These are phyloP conservation scores for Pulveroboletus ravenelii DNA, from an alignment of 768 basidiomycete genomes.

Conservation along the genomic window DNA sequence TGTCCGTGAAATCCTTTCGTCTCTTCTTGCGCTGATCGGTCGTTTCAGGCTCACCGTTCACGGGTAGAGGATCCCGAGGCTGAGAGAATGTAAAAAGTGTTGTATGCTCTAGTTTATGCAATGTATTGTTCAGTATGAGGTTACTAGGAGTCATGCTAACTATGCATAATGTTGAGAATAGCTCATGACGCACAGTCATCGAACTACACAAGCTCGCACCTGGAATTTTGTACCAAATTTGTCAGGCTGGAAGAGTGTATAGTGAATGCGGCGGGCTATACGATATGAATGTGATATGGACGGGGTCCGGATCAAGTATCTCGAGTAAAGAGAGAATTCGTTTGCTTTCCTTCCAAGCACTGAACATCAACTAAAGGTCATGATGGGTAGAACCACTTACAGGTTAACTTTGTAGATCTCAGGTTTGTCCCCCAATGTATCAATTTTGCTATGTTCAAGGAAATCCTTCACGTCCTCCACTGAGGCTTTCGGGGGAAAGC, in stretches of 20 bases:
- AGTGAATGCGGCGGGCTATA: conserved; percentile 58
- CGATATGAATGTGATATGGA: conserved; percentile 65
- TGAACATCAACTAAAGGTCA: conserved; percentile 2
- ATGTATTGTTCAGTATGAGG: conserved; percentile 8
- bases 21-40: conserved; percentile 3
- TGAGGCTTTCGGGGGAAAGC: conserved; percentile 50
- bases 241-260: conserved; percentile 43
- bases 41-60: conserved; percentile 49
- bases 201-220: conserved; percentile 47
- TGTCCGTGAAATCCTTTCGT: conserved; percentile 37
- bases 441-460: conserved; percentile 44
- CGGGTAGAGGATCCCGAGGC: conserved; percentile 61
- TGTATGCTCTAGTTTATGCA: conserved; percentile 25
- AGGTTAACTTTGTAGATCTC: conserved; percentile 46
- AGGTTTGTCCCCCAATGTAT: conserved; percentile 35
- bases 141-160: conserved; percentile 13
- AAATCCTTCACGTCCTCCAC: conserved; percentile 34
- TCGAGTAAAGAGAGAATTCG: conserved; percentile 44
- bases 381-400: conserved; percentile 34
- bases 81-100: conserved; percentile 57
- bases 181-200: conserved; percentile 30
- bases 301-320: conserved; percentile 51
- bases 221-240: conserved; percentile 36
- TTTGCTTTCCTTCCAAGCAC: conserved; percentile 29
- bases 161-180: conserved; percentile 8